phyloP scores from a whole-genome alignment of 2,329 filamentous ascomycete species.

The Hypoxylon sp. region DNA sequence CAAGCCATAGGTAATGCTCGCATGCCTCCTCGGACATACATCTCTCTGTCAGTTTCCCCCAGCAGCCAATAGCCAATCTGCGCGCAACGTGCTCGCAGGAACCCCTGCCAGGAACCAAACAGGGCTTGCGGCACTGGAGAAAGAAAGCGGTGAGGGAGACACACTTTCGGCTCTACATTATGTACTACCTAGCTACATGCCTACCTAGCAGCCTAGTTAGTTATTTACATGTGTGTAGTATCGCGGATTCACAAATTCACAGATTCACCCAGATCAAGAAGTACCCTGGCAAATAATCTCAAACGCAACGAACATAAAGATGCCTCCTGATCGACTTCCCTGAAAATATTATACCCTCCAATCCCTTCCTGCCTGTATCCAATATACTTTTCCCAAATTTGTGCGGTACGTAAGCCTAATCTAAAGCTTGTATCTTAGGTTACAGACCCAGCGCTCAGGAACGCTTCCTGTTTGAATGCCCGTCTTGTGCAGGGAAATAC shows the following conservation, averaged over 20 bases:
- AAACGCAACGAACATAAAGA: constrained; percentile 22
- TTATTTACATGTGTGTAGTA: neutral
- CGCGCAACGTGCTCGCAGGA: constrained; percentile 17
- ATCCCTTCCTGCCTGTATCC: neutral
- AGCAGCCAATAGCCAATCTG: constrained; percentile 18
- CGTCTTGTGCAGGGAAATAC: constrained; percentile 34
- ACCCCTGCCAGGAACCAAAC: constrained; percentile 27
- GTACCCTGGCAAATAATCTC: constrained; percentile 19
- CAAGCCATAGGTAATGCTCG: neutral
- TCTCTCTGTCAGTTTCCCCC: neutral
- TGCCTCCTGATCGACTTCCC: constrained; percentile 34
- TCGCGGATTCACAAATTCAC: too few relatives aligned
- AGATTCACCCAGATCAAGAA: constrained; percentile 1
- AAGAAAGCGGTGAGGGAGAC: constrained; percentile 30
- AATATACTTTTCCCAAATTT: neutral
- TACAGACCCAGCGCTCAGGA: constrained; percentile 38
- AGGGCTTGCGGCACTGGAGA: constrained; percentile 17
- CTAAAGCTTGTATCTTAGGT: constrained; percentile 18
- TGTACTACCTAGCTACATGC: neutral
- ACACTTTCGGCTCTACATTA: neutral
- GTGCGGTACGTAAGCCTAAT: constrained; percentile 11
- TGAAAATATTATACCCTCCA: constrained; percentile 3
- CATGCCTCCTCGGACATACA: neutral
- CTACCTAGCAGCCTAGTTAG: too few relatives aligned
- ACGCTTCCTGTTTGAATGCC: constrained; percentile 38